A percentile compares a stretch with the other conserved stretches of the same genome.
Evolutionary conservation across 192 early-diverging fungal species (phyloP).

Genomic region (Coemansia sp.): DNA sequence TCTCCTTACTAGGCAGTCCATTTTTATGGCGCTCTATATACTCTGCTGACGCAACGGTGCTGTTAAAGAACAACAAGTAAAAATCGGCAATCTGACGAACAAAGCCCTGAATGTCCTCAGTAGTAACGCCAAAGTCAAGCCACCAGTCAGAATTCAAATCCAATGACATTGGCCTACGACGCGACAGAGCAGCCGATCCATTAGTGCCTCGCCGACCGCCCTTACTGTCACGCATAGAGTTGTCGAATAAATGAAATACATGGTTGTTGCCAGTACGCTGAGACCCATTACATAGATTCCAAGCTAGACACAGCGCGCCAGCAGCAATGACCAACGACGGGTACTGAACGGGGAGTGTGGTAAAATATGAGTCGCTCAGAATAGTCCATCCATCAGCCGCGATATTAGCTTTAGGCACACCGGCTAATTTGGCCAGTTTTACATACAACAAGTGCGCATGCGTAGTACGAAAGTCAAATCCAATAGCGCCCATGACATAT

Average conservation of each 20-base stretch:
- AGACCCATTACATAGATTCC: constrained; percentile 36
- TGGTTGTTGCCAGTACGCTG: not conserved
- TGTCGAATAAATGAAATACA: constrained; percentile 6
- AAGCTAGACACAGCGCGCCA: constrained; percentile 49
- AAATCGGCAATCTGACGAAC: constrained; percentile 57
- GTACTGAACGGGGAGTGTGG: constrained; percentile 54
- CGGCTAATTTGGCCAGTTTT: constrained; percentile 70
- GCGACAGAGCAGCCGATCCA: not conserved
- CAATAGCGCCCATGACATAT: constrained; percentile 74
- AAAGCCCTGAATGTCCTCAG: constrained; percentile 47
- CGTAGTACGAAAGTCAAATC: constrained; percentile 79
- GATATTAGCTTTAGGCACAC: constrained; percentile 34
- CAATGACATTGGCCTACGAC: constrained; percentile 18
- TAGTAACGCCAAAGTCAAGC: constrained; percentile 38
- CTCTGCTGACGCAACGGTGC: constrained; percentile 29
- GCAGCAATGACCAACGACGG: constrained; percentile 45
- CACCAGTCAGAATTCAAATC: constrained; percentile 43
- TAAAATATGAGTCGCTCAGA: constrained; percentile 50
- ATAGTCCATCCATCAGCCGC: constrained; percentile 48
- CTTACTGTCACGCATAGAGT: not conserved
- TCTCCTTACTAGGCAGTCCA: constrained; percentile 44
- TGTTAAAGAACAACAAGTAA: constrained; percentile 50
- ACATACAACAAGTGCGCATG: constrained; percentile 73
- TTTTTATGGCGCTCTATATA: constrained; percentile 40
- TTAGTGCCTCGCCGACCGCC: constrained; percentile 5